Base-by-base conservation (phyloP, 2,329 filamentous ascomycete genomes). In the Alternaria sp. region DNA sequence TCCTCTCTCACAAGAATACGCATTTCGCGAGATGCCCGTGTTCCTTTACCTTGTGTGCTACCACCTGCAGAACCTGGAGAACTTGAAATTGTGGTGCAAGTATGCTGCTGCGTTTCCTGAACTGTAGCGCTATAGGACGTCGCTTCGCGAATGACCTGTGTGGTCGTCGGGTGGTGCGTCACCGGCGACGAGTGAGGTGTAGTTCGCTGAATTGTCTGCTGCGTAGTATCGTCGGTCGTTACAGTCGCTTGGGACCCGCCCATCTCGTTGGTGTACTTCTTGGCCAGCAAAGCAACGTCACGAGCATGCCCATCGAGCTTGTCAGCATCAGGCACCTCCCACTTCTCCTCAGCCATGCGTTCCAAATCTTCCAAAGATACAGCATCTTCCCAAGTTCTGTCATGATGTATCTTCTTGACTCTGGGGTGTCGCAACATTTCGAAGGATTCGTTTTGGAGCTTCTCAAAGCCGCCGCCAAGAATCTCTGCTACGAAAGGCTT, bases 401-500 rank as follows among this genome's bases (percentile, higher is more conserved):
- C 93, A 64, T 86, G 87, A 71, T 97, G 93, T 10, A 96, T 84
- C 73, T 95, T 96, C 60, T 88, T 85, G 4, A 95, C 87, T 3
- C 87, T 84, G 1, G 93, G 91, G 72, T 97, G 96, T 1, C 93
- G 86, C 56, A 93, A 86, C 62, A 89, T 90, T 83, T 88, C 93
- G 72, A 91, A 93, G 1, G 85, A 84, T 13, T 88, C 89, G 71
- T 91, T 90, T 5, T 88, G 86, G 3, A 87, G 85, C 72, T 90
- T 92, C 63, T 93, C 91, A 69, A 93, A 97, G 0, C 90, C 90
- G 65, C 92, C 92, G 57, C 93, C 94, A 23, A 91, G 85, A 62
- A 97, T 83, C 69, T 97, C 94, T 59, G 93, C 91, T 0, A 97
- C 88, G 19, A 93, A 86, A 0, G 93, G 93, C 0, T 84, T 82